These are phyloP conservation scores for Pichia ethanolica DNA, from an alignment of 805 yeast species.

Conservation along the genomic window DNA sequence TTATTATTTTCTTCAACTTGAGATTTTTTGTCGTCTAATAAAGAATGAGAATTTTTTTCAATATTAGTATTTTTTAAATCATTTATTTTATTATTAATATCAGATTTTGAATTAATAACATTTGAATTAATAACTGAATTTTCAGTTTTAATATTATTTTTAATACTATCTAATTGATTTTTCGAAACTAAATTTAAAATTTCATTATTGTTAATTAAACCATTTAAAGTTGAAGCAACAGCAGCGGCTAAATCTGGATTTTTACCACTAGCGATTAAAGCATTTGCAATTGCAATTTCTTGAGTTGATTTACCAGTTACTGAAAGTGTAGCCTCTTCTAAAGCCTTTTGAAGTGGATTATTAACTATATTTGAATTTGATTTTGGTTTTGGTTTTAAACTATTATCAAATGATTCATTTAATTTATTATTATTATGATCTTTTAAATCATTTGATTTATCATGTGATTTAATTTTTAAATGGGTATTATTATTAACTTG, in stretches of 20 bases:
- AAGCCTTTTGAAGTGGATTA: conserved; percentile 33
- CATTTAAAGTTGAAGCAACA: conserved; percentile 21
- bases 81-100: background rate
- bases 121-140: no score
- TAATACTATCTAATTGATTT: background rate
- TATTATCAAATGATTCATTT: no score
- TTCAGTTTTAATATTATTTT: background rate
- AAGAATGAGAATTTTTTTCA: no score
- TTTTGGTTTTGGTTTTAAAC: no score
- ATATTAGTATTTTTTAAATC: no score
- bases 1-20: background rate
- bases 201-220: conserved; percentile 15
- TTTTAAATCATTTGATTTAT: no score
- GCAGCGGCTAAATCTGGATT: conserved; percentile 37
- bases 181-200: conserved; percentile 8
- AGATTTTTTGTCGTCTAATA: no score
- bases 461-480: no score
- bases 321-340: conserved; percentile 49
- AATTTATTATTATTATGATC: no score
- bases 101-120: no score
- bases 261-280: conserved; percentile 41
- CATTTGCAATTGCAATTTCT: conserved; percentile 44
- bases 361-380: background rate
- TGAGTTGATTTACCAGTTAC: conserved; percentile 47
- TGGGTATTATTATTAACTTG: no score